phyloP scores from a whole-genome alignment of 2,329 filamentous ascomycete genomes.

The Beauveria australis region DNA sequence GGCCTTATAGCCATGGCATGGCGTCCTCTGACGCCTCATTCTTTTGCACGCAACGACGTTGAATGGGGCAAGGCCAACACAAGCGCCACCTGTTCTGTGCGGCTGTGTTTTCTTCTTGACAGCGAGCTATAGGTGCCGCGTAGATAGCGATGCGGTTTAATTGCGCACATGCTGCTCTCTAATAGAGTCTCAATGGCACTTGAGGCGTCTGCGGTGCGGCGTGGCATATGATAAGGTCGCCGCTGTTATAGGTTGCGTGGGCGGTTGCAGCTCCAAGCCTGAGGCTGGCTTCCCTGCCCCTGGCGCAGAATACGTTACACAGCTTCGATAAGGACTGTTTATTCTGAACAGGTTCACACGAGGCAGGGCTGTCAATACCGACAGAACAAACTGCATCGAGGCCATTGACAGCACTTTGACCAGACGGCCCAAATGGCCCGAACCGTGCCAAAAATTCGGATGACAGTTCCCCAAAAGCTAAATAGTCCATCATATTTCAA shows the following conservation, averaged over 20 bases:
- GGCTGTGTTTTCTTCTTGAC: neutral
- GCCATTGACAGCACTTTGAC: neutral
- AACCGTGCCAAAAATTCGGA: neutral
- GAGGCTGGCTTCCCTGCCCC: neutral
- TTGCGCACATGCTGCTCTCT: neutral
- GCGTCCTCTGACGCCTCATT: neutral
- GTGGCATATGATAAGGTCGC: neutral
- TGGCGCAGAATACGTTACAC: neutral
- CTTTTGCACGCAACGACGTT: neutral
- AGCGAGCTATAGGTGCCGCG: neutral
- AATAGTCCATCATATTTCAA: neutral
- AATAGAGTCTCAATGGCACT: neutral
- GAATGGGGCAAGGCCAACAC: neutral
- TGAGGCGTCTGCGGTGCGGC: neutral
- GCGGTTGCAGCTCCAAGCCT: neutral
- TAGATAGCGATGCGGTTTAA: neutral
- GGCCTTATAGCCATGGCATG: neutral
- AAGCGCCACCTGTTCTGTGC: neutral
- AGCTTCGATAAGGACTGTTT: neutral
- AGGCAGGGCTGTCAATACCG: neutral
- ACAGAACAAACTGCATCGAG: neutral
- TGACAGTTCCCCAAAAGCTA: neutral
- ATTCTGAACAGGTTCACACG: neutral
- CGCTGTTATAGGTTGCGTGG: neutral
- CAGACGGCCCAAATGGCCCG: neutral